These are phyloP conservation scores for Cordyceps fumosorosea DNA, from an alignment of 2,329 filamentous ascomycete genomes.

Conservation along the genomic window DNA sequence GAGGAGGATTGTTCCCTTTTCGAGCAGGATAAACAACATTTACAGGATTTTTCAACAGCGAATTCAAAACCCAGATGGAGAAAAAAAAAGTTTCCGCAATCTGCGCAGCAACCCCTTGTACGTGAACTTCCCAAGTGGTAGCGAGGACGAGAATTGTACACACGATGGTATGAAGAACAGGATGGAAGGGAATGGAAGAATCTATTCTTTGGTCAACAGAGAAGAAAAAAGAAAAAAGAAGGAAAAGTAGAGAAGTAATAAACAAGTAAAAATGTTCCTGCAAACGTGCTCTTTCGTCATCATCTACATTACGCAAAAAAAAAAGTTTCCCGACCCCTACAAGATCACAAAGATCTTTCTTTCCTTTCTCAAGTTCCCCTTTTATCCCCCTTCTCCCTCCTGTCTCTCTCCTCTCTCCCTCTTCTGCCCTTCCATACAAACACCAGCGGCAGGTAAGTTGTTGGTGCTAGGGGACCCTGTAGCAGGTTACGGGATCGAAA, in stretches of 20 bases:
- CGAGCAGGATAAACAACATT: no score
- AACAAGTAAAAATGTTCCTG: not conserved
- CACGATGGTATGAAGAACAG: no score
- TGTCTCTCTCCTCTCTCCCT: not conserved
- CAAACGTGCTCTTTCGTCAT: conserved; percentile 5
- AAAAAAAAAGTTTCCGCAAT: no score
- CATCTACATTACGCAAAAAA: conserved; percentile 7
- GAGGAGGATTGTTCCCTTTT: no score
- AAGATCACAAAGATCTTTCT: not conserved
- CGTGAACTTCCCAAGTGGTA: no score
- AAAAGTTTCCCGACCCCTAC: not conserved
- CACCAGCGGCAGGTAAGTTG: not conserved
- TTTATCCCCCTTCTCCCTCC: not conserved
- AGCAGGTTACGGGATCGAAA: not conserved
- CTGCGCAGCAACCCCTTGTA: no score
- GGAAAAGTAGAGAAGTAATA: not conserved
- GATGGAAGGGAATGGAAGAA: not conserved
- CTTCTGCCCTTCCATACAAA: not conserved
- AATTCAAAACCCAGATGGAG: no score
- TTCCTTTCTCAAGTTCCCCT: not conserved
- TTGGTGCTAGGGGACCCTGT: not conserved
- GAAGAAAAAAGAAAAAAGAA: not conserved
- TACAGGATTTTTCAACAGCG: no score
- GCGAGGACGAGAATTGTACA: no score
- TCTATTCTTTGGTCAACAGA: not conserved